Base-by-base conservation (phyloP, 495 filamentous ascomycete species). In the Tuber indicum region DNA sequence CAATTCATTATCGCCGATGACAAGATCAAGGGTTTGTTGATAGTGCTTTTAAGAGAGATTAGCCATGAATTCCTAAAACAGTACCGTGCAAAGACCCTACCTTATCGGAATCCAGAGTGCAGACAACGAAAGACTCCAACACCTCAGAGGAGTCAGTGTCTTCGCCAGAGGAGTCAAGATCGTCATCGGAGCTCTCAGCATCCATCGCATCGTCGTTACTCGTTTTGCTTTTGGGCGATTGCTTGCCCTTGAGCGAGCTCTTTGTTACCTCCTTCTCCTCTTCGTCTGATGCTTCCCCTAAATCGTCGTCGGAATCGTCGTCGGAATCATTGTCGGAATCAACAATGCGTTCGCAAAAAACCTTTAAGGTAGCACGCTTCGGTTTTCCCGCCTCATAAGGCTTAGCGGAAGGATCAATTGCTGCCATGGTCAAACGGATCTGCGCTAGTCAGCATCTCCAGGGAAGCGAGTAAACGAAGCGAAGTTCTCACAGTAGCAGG, bases 401-500 rank as follows among this genome's bases (percentile, higher is more conserved):
- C 71, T 86, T 87, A 78, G 92, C 92, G 81, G 89, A 92, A 47
- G 96, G 96, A 84, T 99, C 94, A 82, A 99, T 91, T 81, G 96
- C 96, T 81, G 96, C 96, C 96, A 99, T 99, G 82, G 93, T 98
- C 80, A 99, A 91, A 82, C 93, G 94, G 86, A 97, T 94, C 94
- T 97, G 81, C 21, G 46, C 42, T 23, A 39, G 49, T 74, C 19
- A 75, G 72, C 58, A 58, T 75, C 71, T 39, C 1, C 72, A 75
- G 62, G 43, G 41, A 72, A 75, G 62, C 43, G 69, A 23, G 47
- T 32, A 21, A 75, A 72, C 75, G 52, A 73, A 62, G 70, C 76
- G 52, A 36, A 75, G 72, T 39, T 91, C 94, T 87, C 85, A 97
- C 94, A 84, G 92, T 92, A 70, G 92, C 92, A 79, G 92, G 91